Evolutionary conservation across 495 filamentous ascomycete genomes (phyloP).

Genomic region (Xylaria intraflava): DNA sequence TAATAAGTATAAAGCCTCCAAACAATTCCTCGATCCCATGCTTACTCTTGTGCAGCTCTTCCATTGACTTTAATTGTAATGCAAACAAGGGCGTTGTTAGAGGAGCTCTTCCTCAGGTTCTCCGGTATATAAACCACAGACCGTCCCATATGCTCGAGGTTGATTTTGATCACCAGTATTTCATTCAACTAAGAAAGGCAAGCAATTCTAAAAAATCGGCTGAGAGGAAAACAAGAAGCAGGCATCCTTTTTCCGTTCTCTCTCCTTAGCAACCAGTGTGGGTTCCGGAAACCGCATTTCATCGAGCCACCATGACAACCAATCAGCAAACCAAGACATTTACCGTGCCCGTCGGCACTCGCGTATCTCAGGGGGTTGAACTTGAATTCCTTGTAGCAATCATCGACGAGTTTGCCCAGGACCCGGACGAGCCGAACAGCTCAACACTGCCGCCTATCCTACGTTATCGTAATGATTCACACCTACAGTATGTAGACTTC

Average conservation of each 20-base stretch:
- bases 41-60: neutral
- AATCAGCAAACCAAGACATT: conserved; percentile 6
- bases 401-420: neutral
- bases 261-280: neutral
- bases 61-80: neutral
- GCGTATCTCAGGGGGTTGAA: conserved; percentile 20
- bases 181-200: neutral
- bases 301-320: conserved; percentile 10
- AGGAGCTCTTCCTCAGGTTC: neutral
- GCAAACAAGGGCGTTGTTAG: neutral
- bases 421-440: conserved; percentile 11
- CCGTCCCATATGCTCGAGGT: neutral
- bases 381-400: conserved; percentile 26
- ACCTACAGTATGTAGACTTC: neutral
- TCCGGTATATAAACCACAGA: neutral
- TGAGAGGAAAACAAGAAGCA: conserved; percentile 1
- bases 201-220: neutral
- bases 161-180: neutral
- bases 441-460: conserved; percentile 15
- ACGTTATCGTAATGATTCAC: neutral
- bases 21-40: neutral
- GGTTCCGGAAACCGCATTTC: neutral
- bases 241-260: neutral
- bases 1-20: neutral
- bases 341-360: conserved; percentile 15